phyloP scores from a whole-genome alignment of 306 rosid species.

The Cicer chorassanicum region DNA sequence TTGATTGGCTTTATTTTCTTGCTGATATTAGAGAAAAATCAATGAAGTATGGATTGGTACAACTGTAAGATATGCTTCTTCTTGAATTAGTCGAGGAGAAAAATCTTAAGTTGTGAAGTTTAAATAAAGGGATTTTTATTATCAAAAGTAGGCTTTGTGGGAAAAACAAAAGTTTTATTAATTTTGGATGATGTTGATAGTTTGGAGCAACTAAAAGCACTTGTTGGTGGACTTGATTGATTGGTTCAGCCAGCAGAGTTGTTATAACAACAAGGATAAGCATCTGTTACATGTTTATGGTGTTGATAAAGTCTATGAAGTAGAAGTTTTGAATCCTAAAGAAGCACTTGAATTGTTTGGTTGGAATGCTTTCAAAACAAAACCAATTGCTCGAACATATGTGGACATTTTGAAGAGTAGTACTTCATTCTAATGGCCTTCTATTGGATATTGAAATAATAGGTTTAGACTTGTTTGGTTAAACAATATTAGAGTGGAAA shows the following conservation, averaged over 20 bases:
- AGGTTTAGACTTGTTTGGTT: neutral
- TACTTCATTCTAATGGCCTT: slow-evolving; percentile 6
- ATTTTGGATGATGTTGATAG: slow-evolving; percentile 34
- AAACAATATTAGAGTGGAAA: slow-evolving; percentile 6
- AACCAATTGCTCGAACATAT: neutral
- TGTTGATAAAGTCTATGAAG: slow-evolving; percentile 18
- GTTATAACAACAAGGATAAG: neutral
- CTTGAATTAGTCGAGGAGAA: neutral
- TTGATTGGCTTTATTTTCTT: slow-evolving; percentile 25
- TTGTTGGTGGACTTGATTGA: slow-evolving; percentile 29
- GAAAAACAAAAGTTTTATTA: slow-evolving; percentile 23
- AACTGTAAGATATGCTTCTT: slow-evolving; percentile 40
- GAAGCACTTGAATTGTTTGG: slow-evolving; percentile 33
- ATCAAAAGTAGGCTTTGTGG: neutral
- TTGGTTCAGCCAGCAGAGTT: slow-evolving; percentile 34
- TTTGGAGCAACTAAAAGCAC: neutral
- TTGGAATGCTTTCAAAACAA: slow-evolving; percentile 1
- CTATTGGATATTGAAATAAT: neutral
- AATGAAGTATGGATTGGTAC: slow-evolving; percentile 7
- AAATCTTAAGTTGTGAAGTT: neutral
- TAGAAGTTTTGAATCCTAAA: slow-evolving; percentile 1
- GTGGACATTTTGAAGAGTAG: neutral
- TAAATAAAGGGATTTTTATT: slow-evolving; percentile 20
- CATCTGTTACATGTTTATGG: slow-evolving; percentile 15
- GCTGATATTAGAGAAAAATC: slow-evolving; percentile 14